Evolutionary conservation across 495 filamentous ascomycete species (phyloP).

Genomic region (Bryoglossum gracile): DNA sequence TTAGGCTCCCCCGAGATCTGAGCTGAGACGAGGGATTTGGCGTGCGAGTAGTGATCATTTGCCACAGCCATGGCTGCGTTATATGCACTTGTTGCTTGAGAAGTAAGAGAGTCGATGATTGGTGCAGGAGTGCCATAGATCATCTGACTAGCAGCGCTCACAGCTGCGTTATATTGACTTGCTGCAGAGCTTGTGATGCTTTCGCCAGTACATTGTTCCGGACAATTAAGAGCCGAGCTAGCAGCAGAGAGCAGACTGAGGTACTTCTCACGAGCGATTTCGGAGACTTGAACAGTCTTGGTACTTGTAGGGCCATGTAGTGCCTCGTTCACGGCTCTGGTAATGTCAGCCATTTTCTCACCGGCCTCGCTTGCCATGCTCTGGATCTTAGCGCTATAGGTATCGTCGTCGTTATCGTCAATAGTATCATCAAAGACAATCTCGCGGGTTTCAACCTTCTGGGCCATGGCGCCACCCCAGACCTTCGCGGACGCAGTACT

Average conservation of each 20-base stretch:
- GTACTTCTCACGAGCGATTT: slow-evolving; percentile 40
- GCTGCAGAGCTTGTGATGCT: slow-evolving; percentile 44
- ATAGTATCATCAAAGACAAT: slow-evolving; percentile 49
- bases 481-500: slow-evolving; percentile 35
- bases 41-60: slow-evolving; percentile 55
- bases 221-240: slow-evolving; percentile 51
- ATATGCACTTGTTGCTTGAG: slow-evolving; percentile 52
- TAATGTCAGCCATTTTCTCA: slow-evolving; percentile 44
- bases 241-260: slow-evolving; percentile 49
- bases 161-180: slow-evolving; percentile 50
- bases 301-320: slow-evolving; percentile 36
- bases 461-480: slow-evolving; percentile 49
- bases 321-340: slow-evolving; percentile 47
- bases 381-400: slow-evolving; percentile 40
- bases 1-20: slow-evolving; percentile 60
- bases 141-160: slow-evolving; percentile 55
- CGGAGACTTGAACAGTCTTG: slow-evolving; percentile 38
- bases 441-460: slow-evolving; percentile 38
- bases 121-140: slow-evolving; percentile 55
- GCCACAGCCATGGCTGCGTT: slow-evolving; percentile 52
- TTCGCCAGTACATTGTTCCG: slow-evolving; percentile 41
- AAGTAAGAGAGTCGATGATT: slow-evolving; percentile 32
- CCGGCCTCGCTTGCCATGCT: slow-evolving; percentile 43
- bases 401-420: slow-evolving; percentile 37
- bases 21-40: slow-evolving; percentile 54